Conservation (phyloP, 306 rosid species). For the Begonia loranthoides region DNA sequence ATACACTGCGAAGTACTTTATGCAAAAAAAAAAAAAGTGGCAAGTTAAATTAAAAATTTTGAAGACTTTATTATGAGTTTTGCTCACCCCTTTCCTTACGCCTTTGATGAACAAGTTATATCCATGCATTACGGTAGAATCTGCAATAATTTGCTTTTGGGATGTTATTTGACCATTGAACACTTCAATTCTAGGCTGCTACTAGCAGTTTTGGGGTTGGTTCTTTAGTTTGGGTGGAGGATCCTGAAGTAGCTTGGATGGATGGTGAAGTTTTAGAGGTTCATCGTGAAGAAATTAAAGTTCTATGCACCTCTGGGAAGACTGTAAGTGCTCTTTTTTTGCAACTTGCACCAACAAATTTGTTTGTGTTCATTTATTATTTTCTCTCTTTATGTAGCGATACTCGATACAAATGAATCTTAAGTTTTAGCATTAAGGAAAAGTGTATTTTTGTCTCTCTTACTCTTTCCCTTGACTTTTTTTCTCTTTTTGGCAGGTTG, state of each 20-base stretch:
- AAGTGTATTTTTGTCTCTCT: too few species aligned
- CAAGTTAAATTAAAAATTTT: too few species aligned
- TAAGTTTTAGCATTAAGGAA: too few species aligned
- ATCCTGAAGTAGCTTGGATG: constrained; percentile 74
- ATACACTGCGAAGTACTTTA: too few species aligned
- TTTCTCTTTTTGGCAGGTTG: constrained; percentile 38
- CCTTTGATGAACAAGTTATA: too few species aligned
- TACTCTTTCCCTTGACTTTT: not conserved
- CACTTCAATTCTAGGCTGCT: constrained; percentile 50
- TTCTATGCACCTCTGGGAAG: constrained; percentile 84
- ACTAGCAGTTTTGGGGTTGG: constrained; percentile 48
- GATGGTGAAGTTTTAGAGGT: constrained; percentile 84
- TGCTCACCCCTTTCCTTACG: too few species aligned
- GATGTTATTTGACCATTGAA: constrained; percentile 13
- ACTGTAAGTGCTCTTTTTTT: constrained; percentile 42
- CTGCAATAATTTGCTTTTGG: constrained; percentile 3
- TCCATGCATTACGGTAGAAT: too few species aligned
- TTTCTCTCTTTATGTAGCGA: too few species aligned
- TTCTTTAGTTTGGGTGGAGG: constrained; percentile 87
- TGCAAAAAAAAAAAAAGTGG: too few species aligned
- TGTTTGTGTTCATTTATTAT: too few species aligned
- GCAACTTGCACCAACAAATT: not conserved
- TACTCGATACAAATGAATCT: too few species aligned
- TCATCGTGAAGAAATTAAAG: constrained; percentile 60
- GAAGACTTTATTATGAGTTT: too few species aligned